phyloP scores from a whole-genome alignment of 768 basidiomycete species.

The Lactifluus piperatus region DNA sequence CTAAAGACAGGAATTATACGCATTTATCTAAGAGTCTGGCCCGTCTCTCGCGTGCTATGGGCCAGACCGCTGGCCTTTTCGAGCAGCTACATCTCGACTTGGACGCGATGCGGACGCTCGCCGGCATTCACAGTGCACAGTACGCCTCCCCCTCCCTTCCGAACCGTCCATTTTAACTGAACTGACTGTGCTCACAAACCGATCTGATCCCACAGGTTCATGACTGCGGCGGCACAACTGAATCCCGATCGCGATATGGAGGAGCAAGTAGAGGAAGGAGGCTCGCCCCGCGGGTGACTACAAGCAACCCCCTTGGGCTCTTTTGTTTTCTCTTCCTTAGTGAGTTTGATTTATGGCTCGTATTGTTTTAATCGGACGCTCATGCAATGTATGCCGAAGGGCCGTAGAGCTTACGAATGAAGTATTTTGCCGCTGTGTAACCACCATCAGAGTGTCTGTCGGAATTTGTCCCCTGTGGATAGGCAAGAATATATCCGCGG shows the following conservation, averaged over 20 bases:
- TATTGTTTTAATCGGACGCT: slow-evolving; percentile 2
- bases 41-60: slow-evolving; percentile 57
- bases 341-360: neutral
- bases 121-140: slow-evolving; percentile 78
- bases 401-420: slow-evolving; percentile 9
- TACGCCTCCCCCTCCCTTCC: slow-evolving; percentile 29
- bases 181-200: neutral
- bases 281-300: neutral
- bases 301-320: neutral
- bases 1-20: slow-evolving; percentile 73
- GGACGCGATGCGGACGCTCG: slow-evolving; percentile 70
- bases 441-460: slow-evolving; percentile 8
- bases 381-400: slow-evolving; percentile 4
- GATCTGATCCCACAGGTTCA: slow-evolving; percentile 31
- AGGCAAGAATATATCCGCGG: slow-evolving; percentile 15
- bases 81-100: slow-evolving; percentile 69
- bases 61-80: slow-evolving; percentile 68
- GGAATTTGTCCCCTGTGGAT: slow-evolving; percentile 8
- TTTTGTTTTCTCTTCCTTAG: neutral
- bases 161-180: neutral
- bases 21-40: slow-evolving; percentile 65
- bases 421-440: neutral
- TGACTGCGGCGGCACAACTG: slow-evolving; percentile 41
- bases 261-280: neutral
- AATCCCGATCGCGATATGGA: slow-evolving; percentile 26